Base-by-base conservation (phyloP, 2,329 filamentous ascomycete genomes). In the Cordyceps cateniannulata region DNA sequence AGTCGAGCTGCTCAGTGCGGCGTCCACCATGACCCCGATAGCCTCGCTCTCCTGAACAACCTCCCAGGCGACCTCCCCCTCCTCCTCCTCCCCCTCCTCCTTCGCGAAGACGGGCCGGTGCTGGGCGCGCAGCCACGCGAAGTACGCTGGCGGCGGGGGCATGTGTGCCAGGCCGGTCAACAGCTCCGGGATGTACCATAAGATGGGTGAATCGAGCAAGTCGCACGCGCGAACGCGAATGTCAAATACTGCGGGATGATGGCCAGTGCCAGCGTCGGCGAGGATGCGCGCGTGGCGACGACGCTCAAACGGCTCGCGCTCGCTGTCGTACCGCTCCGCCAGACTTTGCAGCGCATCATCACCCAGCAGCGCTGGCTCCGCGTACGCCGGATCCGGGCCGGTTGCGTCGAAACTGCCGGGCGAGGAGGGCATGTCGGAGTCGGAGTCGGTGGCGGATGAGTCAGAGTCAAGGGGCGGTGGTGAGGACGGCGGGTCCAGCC, bases 111-210 rank as follows among this genome's bases (percentile, higher is more conserved):
- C 32, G 32, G 27, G 40, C 16, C 16, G 47, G 24, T 25, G 24
- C 47, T 27, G 24, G 5, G 4, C 25, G 47, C 47, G 47, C 7
- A 49, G 25, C 24, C 24, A 29, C 16, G 24, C 10, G 22, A 25
- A 14, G 47, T 49, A 49, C 7, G 47, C 8, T 1, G 47, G 47
- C 24, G 47, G 14, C 6, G 47, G 24, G 16, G 47, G 47, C 40
- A 56, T 3, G 24, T n/a, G 53, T 9, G 53, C 40, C 6, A 56
- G 42, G 22, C 50, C 22, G 22, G 29, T 25, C 9, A 61, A 4
- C 16, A 61, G 35, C 24, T 44, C 51, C 20, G 60, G 60, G 32
- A 62, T 35, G 38, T 57, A 42, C 32, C 32, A 40, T 10, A 58
- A 14, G 14, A 62, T 52, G 7, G 60, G 60, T 3, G 60, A 62